A percentile compares a stretch with the other conserved stretches of the same genome.
These are phyloP conservation scores for Trichothecium sympodiale DNA, from an alignment of 2,329 filamentous ascomycete species.

Conservation along the genomic window DNA sequence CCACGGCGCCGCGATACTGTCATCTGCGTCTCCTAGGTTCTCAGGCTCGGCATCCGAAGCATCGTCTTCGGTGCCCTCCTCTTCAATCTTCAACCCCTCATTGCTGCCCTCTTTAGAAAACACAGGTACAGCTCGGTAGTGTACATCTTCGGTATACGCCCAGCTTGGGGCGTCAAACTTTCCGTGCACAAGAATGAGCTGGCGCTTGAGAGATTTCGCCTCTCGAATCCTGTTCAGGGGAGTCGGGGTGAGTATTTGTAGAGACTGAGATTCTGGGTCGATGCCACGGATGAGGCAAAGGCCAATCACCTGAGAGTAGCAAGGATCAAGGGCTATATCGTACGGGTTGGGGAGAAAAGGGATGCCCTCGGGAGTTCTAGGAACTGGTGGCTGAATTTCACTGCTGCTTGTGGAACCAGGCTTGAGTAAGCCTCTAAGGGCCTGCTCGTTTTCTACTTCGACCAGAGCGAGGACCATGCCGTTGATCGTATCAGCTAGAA, in stretches of 20 bases:
- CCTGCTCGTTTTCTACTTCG: constrained; percentile 41
- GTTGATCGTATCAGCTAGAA: constrained; percentile 55
- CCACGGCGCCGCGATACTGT: constrained; percentile 37
- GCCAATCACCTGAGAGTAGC: constrained; percentile 47
- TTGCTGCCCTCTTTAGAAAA: constrained; percentile 16
- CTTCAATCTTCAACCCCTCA: constrained; percentile 18
- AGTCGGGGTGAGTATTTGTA: constrained; percentile 59
- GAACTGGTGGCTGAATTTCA: constrained; percentile 8
- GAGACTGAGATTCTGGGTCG: constrained; percentile 36
- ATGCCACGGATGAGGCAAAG: constrained; percentile 61
- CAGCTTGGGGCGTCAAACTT: constrained; percentile 58
- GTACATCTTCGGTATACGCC: constrained; percentile 57
- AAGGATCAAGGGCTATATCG: constrained; percentile 47
- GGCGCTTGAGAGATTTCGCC: constrained; percentile 27
- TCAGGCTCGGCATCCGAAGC: constrained; percentile 17
- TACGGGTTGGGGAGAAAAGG: constrained; percentile 49
- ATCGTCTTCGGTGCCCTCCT: constrained; percentile 24
- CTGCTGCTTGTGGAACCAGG: background rate
- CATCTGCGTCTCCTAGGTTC: constrained; percentile 10
- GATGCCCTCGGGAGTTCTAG: constrained; percentile 35
- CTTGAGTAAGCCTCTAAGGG: constrained; percentile 28
- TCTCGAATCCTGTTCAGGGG: constrained; percentile 25
- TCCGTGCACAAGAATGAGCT: constrained; percentile 54
- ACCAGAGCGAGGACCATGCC: constrained; percentile 61
- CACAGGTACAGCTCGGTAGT: constrained; percentile 19